A percentile compares a stretch with the other conserved stretches of the same genome.
Conservation (phyloP, 2,329 filamentous ascomycete genomes). For the Aquanectria penicillioides region DNA sequence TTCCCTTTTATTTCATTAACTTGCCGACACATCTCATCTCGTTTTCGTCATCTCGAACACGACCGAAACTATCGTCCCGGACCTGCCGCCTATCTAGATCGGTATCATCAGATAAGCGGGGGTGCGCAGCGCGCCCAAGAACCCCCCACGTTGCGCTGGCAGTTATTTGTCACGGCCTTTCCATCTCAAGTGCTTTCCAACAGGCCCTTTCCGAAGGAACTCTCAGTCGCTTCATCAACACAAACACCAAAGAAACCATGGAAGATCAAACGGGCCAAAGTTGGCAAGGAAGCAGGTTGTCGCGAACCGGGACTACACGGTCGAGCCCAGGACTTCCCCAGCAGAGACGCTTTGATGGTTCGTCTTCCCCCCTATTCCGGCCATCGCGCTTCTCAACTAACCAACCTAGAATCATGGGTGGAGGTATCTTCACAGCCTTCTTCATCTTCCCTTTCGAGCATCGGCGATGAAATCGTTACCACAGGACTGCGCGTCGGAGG, state of each 20-base stretch:
- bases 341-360: slow-evolving; percentile 51
- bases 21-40: slow-evolving; percentile 2
- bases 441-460: slow-evolving; percentile 89
- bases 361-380: slow-evolving; percentile 24
- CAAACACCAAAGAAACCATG: slow-evolving; percentile 35
- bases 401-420: slow-evolving; percentile 86
- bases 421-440: slow-evolving; percentile 93
- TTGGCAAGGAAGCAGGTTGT: slow-evolving; percentile 38
- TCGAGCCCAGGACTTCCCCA: slow-evolving; percentile 45
- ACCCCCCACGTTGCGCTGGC: slow-evolving; percentile 24
- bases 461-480: slow-evolving; percentile 88
- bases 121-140: slow-evolving; percentile 26
- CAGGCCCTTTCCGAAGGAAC: slow-evolving; percentile 6
- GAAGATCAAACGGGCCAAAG: slow-evolving; percentile 40
- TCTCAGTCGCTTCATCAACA: slow-evolving; percentile 5
- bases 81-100: slow-evolving; percentile 17
- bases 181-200: slow-evolving; percentile 3
- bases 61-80: slow-evolving; percentile 23
- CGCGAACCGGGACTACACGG: slow-evolving; percentile 40
- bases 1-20: slow-evolving; percentile 17
- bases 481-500: slow-evolving; percentile 83
- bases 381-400: slow-evolving; percentile 22
- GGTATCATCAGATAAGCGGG: slow-evolving; percentile 34
- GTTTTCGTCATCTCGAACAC: slow-evolving; percentile 2
- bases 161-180: slow-evolving; percentile 17